Evolutionary conservation across 306 rosid species (phyloP).

Genomic region (Mimosa bimucronata): DNA sequence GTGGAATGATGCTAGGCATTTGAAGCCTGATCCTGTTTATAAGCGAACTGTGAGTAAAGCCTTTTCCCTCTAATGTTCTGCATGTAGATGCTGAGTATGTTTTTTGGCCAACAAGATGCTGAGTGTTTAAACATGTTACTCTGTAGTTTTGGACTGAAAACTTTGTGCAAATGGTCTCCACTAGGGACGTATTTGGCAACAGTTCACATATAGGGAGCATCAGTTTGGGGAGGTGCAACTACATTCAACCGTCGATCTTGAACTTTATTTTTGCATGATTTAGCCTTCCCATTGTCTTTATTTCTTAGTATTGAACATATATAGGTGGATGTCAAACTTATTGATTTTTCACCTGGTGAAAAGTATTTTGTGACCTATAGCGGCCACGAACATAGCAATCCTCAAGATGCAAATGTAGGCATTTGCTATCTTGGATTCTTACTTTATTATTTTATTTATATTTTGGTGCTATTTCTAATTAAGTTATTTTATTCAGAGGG

Average conservation of each 20-base stretch:
- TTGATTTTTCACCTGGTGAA: conserved; percentile 80
- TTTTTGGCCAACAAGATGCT: too few species aligned
- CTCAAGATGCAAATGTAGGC: conserved; percentile 69
- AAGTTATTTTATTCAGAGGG: conserved; percentile 46
- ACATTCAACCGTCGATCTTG: conserved; percentile 55
- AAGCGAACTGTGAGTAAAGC: conserved; percentile 57
- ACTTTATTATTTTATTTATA: neutral
- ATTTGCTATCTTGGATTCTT: conserved; percentile 1
- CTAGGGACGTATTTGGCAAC: conserved; percentile 76
- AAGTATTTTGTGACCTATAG: conserved; percentile 69
- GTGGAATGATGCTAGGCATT: conserved; percentile 79
- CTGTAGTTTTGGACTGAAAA: conserved; percentile 79
- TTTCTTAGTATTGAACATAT: conserved; percentile 21
- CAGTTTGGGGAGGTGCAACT: conserved; percentile 77
- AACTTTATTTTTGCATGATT: neutral
- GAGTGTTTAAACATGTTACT: conserved; percentile 17
- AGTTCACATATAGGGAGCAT: conserved; percentile 71
- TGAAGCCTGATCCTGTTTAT: too few species aligned
- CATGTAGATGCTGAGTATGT: too few species aligned
- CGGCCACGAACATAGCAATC: conserved; percentile 73
- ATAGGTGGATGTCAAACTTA: conserved; percentile 60
- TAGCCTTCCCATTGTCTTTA: neutral
- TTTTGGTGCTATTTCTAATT: conserved; percentile 32
- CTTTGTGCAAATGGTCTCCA: conserved; percentile 79
- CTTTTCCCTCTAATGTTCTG: neutral